phyloP scores from a whole-genome alignment of 768 basidiomycete species.

The Collybia sp. region DNA sequence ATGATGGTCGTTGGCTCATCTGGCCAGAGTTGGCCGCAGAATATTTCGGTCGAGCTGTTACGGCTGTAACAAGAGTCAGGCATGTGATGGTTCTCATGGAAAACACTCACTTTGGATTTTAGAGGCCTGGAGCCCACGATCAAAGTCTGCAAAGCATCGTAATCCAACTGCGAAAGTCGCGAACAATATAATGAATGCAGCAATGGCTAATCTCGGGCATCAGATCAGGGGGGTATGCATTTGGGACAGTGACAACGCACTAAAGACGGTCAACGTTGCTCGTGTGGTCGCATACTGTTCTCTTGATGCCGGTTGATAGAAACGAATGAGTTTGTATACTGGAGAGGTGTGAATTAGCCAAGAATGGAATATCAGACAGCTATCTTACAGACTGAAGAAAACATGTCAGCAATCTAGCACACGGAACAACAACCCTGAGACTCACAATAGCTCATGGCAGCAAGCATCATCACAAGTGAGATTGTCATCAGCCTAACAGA shows the following conservation, averaged over 20 bases:
- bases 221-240: not conserved
- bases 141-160: slow-evolving; percentile 79
- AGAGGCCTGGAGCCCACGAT: slow-evolving; percentile 67
- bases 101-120: slow-evolving; percentile 70
- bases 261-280: slow-evolving; percentile 76
- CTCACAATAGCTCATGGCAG: slow-evolving; percentile 75
- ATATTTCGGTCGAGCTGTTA: slow-evolving; percentile 42
- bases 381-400: slow-evolving; percentile 33
- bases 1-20: slow-evolving; percentile 41
- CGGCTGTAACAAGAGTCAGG: slow-evolving; percentile 30
- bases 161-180: slow-evolving; percentile 73
- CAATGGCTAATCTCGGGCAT: slow-evolving; percentile 45
- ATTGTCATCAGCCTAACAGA: slow-evolving; percentile 60
- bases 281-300: slow-evolving; percentile 65
- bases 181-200: slow-evolving; percentile 71
- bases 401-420: slow-evolving; percentile 1
- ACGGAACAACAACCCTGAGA: slow-evolving; percentile 6
- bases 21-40: slow-evolving; percentile 34
- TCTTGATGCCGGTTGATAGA: slow-evolving; percentile 60
- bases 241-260: slow-evolving; percentile 34
- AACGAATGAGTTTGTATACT: slow-evolving; percentile 86
- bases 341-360: slow-evolving; percentile 3
- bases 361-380: not conserved
- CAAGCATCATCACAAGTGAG: slow-evolving; percentile 73
- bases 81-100: slow-evolving; percentile 11